Evolutionary conservation across 129 eudicot species (phyloP).

Genomic region (Pittosporum tobira): DNA sequence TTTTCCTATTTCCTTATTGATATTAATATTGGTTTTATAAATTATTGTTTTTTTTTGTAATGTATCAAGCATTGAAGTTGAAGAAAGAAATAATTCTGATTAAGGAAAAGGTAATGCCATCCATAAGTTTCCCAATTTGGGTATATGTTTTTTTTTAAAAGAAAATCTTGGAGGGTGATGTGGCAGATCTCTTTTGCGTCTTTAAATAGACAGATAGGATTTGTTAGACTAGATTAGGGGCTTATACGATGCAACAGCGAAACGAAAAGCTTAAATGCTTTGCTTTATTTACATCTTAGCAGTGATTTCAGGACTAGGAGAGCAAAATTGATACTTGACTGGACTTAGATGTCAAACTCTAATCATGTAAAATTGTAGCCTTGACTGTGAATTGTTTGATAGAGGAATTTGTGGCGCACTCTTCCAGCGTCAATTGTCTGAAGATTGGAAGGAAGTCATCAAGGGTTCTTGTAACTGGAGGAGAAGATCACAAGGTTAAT

Average conservation of each 20-base stretch:
- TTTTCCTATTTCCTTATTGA: slow-evolving; percentile 6
- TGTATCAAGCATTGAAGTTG: neutral
- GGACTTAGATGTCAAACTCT: neutral
- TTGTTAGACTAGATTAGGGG: neutral
- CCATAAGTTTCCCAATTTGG: neutral
- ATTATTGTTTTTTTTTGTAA: neutral
- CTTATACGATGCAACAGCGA: neutral
- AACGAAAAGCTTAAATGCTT: neutral
- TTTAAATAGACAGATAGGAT: neutral
- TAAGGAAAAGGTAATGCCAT: neutral
- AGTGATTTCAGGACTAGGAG: neutral
- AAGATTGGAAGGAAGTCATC: slow-evolving; percentile 93
- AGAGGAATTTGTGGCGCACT: slow-evolving; percentile 99
- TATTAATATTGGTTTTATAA: neutral
- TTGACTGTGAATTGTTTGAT: slow-evolving; percentile 15
- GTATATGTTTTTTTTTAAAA: too few relatives aligned
- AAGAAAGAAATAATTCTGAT: neutral
- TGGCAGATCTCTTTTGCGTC: neutral
- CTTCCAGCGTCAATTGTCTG: slow-evolving; percentile 81
- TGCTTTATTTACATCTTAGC: neutral
- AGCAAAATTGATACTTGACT: neutral
- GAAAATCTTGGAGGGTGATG: neutral
- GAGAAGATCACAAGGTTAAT: slow-evolving; percentile 98
- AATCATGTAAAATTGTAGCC: slow-evolving; percentile 9
- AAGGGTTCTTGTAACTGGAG: slow-evolving; percentile 89